Evolutionary conservation across 805 yeast species (phyloP).

Genomic region (Teunomyces cretensis): DNA sequence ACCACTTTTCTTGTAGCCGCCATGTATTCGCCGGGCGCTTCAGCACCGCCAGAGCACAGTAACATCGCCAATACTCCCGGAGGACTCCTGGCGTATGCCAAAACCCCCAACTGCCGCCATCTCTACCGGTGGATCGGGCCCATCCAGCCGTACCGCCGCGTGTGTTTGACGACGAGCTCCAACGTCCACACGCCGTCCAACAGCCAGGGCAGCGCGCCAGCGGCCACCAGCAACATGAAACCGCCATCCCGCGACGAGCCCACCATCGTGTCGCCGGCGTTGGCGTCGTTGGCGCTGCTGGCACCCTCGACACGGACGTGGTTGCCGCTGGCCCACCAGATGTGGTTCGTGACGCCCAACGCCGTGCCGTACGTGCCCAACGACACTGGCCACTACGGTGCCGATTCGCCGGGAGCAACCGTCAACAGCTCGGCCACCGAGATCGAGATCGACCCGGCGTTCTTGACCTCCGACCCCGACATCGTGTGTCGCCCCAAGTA

Average conservation of each 20-base stretch:
- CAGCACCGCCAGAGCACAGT: not conserved
- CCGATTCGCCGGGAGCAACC: conserved; percentile 16
- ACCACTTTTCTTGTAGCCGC: not conserved
- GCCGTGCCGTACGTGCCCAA: not conserved
- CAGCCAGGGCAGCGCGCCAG: not conserved
- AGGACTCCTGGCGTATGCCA: not conserved
- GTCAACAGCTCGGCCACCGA: conserved; percentile 11
- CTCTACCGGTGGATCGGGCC: not conserved
- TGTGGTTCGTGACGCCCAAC: not conserved
- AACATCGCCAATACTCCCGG: conserved; percentile 3
- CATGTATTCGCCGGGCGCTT: not conserved
- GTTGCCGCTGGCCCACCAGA: not conserved
- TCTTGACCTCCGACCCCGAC: conserved; percentile 18
- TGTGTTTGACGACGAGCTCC: not conserved
- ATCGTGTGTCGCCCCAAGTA: not conserved
- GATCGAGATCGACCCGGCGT: conserved; percentile 20
- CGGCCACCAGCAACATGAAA: not conserved
- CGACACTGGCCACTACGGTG: not conserved
- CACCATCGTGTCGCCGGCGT: not conserved
- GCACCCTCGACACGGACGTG: not conserved
- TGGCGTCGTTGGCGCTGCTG: not conserved
- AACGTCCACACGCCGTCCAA: not conserved
- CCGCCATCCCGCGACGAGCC: not conserved
- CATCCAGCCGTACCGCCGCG: not conserved
- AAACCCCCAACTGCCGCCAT: conserved; percentile 2